Evolutionary conservation across 768 basidiomycete genomes (phyloP).

Genomic region (Tulasnella sp.): DNA sequence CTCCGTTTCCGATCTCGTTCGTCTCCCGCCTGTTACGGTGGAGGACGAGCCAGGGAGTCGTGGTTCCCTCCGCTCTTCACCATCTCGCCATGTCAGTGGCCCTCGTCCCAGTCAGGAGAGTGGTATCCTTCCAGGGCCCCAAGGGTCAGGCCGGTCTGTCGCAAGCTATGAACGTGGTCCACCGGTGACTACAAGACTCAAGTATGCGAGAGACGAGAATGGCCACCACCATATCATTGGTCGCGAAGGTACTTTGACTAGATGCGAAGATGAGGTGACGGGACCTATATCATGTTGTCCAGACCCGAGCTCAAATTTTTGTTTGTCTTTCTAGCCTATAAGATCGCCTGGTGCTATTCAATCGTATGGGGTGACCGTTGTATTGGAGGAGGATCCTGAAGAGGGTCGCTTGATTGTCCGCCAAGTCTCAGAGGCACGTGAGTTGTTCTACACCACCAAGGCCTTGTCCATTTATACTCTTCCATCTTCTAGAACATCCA

Average conservation of each 20-base stretch:
- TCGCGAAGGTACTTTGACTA: slow-evolving; percentile 49
- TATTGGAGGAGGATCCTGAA: slow-evolving; percentile 50
- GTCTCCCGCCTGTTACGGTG: neutral
- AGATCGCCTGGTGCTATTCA: slow-evolving; percentile 73
- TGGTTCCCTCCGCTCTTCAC: slow-evolving; percentile 4
- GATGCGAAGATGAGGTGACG: slow-evolving; percentile 72
- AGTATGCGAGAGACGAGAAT: slow-evolving; percentile 50
- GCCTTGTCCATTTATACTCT: neutral
- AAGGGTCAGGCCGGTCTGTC: neutral
- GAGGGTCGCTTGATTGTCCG: slow-evolving; percentile 46
- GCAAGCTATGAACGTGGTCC: neutral
- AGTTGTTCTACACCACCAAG: neutral
- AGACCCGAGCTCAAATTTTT: neutral
- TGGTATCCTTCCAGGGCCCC: slow-evolving; percentile 14
- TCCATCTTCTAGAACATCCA: slow-evolving; percentile 49
- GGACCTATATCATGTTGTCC: slow-evolving; percentile 1
- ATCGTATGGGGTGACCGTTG: slow-evolving; percentile 72
- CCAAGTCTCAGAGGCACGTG: slow-evolving; percentile 67
- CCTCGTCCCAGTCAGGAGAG: slow-evolving; percentile 17
- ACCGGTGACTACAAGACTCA: slow-evolving; percentile 48
- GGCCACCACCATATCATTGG: slow-evolving; percentile 65
- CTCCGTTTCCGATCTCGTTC: slow-evolving; percentile 7
- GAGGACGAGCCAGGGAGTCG: neutral
- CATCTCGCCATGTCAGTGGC: slow-evolving; percentile 7
- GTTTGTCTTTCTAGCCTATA: slow-evolving; percentile 46